Evolutionary conservation across 768 basidiomycete species (phyloP).

Genomic region (Wakefieldia striispora): DNA sequence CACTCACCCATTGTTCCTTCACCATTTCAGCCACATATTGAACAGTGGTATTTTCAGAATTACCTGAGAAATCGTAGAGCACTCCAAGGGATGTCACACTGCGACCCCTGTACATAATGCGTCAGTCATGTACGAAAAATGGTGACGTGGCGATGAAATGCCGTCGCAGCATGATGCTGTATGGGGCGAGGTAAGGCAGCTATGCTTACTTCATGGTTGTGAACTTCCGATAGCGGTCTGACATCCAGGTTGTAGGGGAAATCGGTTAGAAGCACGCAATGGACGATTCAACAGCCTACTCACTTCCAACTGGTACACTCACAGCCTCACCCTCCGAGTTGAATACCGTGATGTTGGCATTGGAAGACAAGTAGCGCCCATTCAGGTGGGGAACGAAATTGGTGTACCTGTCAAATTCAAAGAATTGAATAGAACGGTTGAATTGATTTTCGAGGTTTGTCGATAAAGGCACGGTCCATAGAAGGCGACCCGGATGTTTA

Average conservation of each 20-base stretch:
- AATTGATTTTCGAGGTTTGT: background rate
- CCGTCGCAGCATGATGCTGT: background rate
- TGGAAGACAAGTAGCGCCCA: slow-evolving; percentile 79
- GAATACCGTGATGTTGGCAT: slow-evolving; percentile 77
- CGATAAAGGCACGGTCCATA: background rate
- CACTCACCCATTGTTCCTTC: slow-evolving; percentile 68
- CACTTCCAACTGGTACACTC: slow-evolving; percentile 47
- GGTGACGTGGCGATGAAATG: background rate
- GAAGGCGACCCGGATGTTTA: background rate
- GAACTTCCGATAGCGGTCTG: slow-evolving; percentile 68
- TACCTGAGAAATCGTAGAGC: slow-evolving; percentile 72
- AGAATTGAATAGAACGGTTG: background rate
- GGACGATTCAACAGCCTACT: slow-evolving; percentile 3
- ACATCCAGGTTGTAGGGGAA: slow-evolving; percentile 25
- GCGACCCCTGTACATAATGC: slow-evolving; percentile 45
- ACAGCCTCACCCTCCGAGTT: slow-evolving; percentile 36
- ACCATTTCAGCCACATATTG: slow-evolving; percentile 75
- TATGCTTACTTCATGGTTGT: slow-evolving; percentile 60
- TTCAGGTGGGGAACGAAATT: slow-evolving; percentile 66
- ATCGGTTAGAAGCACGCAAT: slow-evolving; percentile 25
- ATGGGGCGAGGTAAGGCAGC: background rate
- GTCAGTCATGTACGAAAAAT: background rate
- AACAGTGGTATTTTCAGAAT: slow-evolving; percentile 69
- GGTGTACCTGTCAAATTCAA: slow-evolving; percentile 41
- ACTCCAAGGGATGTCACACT: slow-evolving; percentile 80